These are phyloP conservation scores for Solanum chmielewskii DNA, from an alignment of 257 asterid genomes.

Conservation along the genomic window DNA sequence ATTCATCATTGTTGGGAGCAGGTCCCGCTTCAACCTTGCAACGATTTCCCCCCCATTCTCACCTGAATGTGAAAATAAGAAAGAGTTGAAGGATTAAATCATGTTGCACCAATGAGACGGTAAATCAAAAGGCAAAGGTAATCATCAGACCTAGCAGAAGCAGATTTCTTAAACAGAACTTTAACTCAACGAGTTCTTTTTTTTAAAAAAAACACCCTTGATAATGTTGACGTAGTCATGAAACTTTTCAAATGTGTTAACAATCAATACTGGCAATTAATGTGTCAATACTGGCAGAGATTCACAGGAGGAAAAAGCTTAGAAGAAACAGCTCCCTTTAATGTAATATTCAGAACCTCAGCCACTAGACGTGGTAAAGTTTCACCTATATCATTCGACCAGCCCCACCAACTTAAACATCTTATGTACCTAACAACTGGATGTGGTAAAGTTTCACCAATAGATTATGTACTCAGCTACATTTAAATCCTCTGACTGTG, in stretches of 20 bases:
- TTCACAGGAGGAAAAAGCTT: neutral
- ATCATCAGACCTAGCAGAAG: neutral
- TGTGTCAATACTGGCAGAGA: neutral
- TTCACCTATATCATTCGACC: neutral
- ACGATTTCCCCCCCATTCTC: slow-evolving; percentile 51
- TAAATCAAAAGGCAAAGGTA: neutral
- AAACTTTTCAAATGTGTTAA: neutral
- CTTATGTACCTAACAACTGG: neutral
- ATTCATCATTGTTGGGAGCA: slow-evolving; percentile 64
- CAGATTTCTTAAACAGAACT: neutral
- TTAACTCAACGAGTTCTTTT: neutral
- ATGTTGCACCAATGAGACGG: neutral
- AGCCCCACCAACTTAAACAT: neutral
- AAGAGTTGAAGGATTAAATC: neutral
- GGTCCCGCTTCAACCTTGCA: slow-evolving; percentile 73
- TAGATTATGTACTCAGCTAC: neutral
- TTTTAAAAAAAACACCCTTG: neutral
- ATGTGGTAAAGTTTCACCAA: neutral
- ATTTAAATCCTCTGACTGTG: neutral
- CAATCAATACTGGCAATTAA: neutral
- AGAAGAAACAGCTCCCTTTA: neutral
- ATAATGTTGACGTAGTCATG: neutral
- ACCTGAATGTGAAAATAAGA: slow-evolving; percentile 23
- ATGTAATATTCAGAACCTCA: neutral
- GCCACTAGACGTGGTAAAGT: neutral